Evolutionary conservation across 2,329 filamentous ascomycete species (phyloP), one percentile per base, ranked within the genome.

Genomic region (Colletotrichum trifolii): DNA sequence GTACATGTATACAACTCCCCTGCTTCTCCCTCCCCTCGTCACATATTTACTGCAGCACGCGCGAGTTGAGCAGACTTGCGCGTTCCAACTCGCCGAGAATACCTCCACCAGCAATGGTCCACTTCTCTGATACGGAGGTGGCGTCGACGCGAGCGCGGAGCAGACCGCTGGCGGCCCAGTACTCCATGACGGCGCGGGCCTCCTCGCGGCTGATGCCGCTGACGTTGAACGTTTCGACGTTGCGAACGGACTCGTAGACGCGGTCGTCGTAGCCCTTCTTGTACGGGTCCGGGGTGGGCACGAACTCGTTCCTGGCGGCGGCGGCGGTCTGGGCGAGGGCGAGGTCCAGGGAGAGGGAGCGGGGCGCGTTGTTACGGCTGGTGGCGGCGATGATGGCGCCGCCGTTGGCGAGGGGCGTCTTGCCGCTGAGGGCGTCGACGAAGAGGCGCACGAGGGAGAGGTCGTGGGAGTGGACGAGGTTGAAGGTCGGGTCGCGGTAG

Each of bases 161-260:
- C 74, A 97, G 83, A 11, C 95, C 96, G 76, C 93, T 96, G 40
- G 87, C 88, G 6, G 93, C 94, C 84, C 95, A 98, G 80, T 97
- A 98, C 81, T 97, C 94, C 88, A 98, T 90, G 71, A 97, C 82
- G 1, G 88, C 85, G 65, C 90, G 87, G 10, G 92, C 89, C 79
- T 98, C 95, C 2, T 84, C 79, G 78, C 90, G 92, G 71, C 82
- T 90, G 69, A 97, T 73, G 8, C 92, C 91, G 46, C 85, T 83
- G 17, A 97, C 74, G 17, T 86, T 83, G 57, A 89, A 69, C 2
- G 88, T 79, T 64, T 79, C 76, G 45, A 84, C 80, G 48, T 81
- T 81, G 67, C 82, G 77, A 56, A 90, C 77, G 2, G 79, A 79
- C 25, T 82, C 82, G 68, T 86, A 85, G 47, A 85, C 83, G 45